Evolutionary conservation across 2,329 filamentous ascomycete genomes (phyloP), one percentile per base, ranked within the genome.

Genomic region (Penicillium sp.): DNA sequence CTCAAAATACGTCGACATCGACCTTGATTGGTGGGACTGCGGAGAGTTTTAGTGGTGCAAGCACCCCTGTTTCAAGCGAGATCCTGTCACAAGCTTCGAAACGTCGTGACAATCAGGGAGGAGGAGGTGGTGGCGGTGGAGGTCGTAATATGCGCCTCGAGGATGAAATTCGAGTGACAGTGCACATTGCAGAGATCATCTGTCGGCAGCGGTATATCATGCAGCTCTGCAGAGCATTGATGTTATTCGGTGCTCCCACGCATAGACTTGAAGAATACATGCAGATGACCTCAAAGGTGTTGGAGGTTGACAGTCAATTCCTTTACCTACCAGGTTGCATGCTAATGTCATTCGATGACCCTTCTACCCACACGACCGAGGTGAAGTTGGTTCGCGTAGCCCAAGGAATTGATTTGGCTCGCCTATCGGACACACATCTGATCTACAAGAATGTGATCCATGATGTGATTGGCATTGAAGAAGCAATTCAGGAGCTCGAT

Each of bases 221-320:
- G 59, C 92, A 90, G 74, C 83, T 97, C 38, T 96, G 92, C 71
- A 85, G 86, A 47, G 90, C 90, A 1, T 77, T 96, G 57, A 96
- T 97, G 91, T 81, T 86, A 69, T 96, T 90, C 63, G 93, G 93
- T n/a, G 93, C 93, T 0, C 93, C 93, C 1, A 95, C 92, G 0
- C 93, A 97, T 77, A 86, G 93, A 23, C 80, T 96, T 17, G 93
- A 96, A 75, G 78, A 96, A 70, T 96, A 95, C 73, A 87, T 96
- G 84, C 87, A 84, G 62, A 95, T 93, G 89, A 91, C 90, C 6
- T 87, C 92, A 1, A 84, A 90, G 19, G 89, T 94, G 1, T 82
- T 96, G 33, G 90, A 92, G 73, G 92, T 96, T 25, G 89, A 96
- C 64, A 89, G 88, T 10, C 91, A 96, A 68, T 96, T 94, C 66